phyloP scores from a whole-genome alignment of 306 rosid species.

The Arachis hypogaea region DNA sequence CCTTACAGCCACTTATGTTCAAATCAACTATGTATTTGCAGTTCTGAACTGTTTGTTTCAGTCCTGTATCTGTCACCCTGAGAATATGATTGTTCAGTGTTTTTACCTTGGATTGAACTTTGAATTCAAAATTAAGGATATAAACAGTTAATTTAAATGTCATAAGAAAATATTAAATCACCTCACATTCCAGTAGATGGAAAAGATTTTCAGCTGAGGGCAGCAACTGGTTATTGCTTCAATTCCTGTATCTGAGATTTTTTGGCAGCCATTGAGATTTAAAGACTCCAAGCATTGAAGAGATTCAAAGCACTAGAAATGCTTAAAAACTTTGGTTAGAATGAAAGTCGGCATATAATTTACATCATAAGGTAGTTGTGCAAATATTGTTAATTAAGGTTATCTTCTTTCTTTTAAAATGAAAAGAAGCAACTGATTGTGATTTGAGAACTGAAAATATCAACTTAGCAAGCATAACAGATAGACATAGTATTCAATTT shows the following conservation, averaged over 20 bases:
- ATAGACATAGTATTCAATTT: neutral
- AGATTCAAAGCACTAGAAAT: slow-evolving; percentile 65
- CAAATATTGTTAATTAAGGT: slow-evolving; percentile 28
- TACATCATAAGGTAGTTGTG: slow-evolving; percentile 18
- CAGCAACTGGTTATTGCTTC: slow-evolving; percentile 71
- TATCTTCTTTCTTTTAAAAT: neutral
- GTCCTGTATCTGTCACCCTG: slow-evolving; percentile 68
- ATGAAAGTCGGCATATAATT: slow-evolving; percentile 10
- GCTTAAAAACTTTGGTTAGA: slow-evolving; percentile 34
- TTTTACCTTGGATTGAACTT: slow-evolving; percentile 20
- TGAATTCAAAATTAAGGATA: slow-evolving; percentile 24
- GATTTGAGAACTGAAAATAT: neutral
- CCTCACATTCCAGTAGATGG: slow-evolving; percentile 92
- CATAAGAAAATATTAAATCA: slow-evolving; percentile 36
- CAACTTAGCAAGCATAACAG: neutral
- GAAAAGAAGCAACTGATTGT: too few species aligned
- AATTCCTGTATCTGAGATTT: slow-evolving; percentile 78
- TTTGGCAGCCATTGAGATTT: slow-evolving; percentile 89
- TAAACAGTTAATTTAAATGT: slow-evolving; percentile 18
- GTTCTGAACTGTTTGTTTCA: slow-evolving; percentile 55
- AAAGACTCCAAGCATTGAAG: slow-evolving; percentile 68
- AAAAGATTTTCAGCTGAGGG: slow-evolving; percentile 61
- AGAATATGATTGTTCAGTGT: slow-evolving; percentile 41
- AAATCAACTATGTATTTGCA: slow-evolving; percentile 67
- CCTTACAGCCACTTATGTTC: slow-evolving; percentile 94